These are phyloP conservation scores for Thalassiosira livingstoniorum DNA, from an alignment of 352 stramenopile species.

Conservation along the genomic window DNA sequence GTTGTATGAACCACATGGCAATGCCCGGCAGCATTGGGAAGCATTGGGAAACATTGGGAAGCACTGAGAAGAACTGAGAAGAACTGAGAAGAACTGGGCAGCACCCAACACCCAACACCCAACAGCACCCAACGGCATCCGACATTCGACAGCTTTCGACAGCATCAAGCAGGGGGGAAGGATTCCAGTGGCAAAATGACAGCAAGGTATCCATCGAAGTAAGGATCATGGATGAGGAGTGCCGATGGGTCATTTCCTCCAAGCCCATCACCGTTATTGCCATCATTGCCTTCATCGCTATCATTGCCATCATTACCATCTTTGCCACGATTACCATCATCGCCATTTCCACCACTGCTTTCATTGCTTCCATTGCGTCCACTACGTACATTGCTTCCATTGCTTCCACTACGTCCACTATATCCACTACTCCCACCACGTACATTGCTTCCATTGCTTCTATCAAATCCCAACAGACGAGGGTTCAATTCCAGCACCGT, in stretches of 20 bases:
- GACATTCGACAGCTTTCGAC: too few species aligned
- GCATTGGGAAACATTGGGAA: too few species aligned
- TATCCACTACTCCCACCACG: neutral
- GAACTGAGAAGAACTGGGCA: too few species aligned
- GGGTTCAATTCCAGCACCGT: conserved; percentile 80
- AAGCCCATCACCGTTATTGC: neutral
- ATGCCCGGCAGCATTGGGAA: too few species aligned
- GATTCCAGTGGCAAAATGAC: conserved; percentile 61
- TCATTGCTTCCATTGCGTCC: neutral
- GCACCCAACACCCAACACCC: too few species aligned
- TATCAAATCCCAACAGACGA: neutral
- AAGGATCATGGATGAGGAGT: conserved; percentile 64
- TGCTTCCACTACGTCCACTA: neutral
- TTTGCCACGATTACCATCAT: neutral
- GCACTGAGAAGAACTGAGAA: too few species aligned
- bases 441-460: conserved; percentile 6
- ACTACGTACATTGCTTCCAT: neutral
- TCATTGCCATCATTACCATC: neutral
- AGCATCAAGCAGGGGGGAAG: conserved; percentile 41
- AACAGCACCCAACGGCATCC: too few species aligned
- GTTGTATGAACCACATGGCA: too few species aligned
- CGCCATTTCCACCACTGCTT: neutral
- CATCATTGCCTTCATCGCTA: neutral
- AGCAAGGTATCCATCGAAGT: conserved; percentile 77
- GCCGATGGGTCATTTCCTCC: conserved; percentile 32